phyloP scores from a whole-genome alignment of 2,329 filamentous ascomycete species.

The Aspergillus jensenii region DNA sequence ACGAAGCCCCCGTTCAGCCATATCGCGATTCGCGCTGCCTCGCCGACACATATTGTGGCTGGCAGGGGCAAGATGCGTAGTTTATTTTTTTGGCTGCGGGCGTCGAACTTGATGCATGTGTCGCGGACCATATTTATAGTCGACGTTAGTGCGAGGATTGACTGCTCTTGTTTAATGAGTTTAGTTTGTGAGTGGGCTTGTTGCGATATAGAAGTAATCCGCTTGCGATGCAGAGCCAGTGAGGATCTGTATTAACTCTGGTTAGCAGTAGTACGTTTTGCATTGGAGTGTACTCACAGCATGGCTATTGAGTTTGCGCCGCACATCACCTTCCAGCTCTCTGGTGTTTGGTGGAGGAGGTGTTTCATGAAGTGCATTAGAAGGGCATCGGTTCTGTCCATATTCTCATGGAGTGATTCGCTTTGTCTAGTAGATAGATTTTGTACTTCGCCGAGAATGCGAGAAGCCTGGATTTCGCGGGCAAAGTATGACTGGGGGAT shows the following conservation, averaged over 20 bases:
- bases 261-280: background rate
- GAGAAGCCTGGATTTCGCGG: constrained; percentile 2
- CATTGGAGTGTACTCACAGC: background rate
- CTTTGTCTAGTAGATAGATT: background rate
- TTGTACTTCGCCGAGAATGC: constrained; percentile 6
- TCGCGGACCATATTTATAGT: constrained; percentile 9
- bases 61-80: constrained; percentile 7
- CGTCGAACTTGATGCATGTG: constrained; percentile 7
- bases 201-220: background rate
- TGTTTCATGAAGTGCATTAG: background rate
- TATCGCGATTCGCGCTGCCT: background rate
- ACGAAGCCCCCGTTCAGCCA: background rate
- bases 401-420: background rate
- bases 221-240: background rate
- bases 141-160: background rate
- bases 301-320: background rate
- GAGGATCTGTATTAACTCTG: background rate
- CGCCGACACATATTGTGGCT: background rate
- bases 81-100: background rate
- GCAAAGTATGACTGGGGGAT: constrained; percentile 8
- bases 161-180: background rate
- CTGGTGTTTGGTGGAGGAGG: background rate
- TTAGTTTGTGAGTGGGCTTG: background rate
- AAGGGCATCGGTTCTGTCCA: background rate
- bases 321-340: constrained; percentile 2